These are phyloP conservation scores for Xylaria cubensis DNA, from an alignment of 495 filamentous ascomycete genomes.

Conservation along the genomic window DNA sequence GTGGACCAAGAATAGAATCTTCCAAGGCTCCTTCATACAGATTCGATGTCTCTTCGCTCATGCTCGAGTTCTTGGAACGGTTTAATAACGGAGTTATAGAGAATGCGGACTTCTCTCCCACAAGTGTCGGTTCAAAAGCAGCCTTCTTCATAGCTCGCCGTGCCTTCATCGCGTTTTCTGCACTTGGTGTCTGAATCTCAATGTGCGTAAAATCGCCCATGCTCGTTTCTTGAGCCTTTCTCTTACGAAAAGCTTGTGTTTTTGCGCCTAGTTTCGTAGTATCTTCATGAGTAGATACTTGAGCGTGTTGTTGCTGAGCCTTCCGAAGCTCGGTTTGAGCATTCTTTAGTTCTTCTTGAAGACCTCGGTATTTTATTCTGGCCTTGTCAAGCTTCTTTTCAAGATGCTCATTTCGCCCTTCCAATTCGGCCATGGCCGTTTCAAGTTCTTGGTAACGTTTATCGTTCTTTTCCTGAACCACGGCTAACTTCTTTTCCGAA, in stretches of 20 bases:
- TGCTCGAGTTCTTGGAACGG: conserved; percentile 64
- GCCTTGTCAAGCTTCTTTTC: conserved; percentile 73
- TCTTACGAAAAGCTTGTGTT: conserved; percentile 41
- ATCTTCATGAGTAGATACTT: conserved; percentile 40
- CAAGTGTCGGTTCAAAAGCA: conserved; percentile 58
- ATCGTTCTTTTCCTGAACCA: conserved; percentile 51
- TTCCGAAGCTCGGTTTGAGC: conserved; percentile 54
- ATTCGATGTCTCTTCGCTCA: conserved; percentile 35
- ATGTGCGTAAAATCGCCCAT: conserved; percentile 44
- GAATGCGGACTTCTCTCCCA: conserved; percentile 87
- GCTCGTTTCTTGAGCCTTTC: conserved; percentile 41
- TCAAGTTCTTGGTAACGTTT: conserved; percentile 43
- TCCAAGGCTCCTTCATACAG: conserved; percentile 32
- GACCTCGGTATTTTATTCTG: conserved; percentile 67
- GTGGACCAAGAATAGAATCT: conserved; percentile 34
- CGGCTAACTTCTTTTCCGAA: conserved; percentile 46
- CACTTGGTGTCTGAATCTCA: conserved; percentile 45
- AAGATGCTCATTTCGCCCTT: conserved; percentile 61
- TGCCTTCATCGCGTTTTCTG: conserved; percentile 40
- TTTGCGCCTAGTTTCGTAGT: conserved; percentile 42
- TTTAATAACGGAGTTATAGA: conserved; percentile 93
- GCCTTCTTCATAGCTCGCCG: conserved; percentile 57
- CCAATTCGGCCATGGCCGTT: conserved; percentile 54
- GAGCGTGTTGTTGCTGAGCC: conserved; percentile 40
- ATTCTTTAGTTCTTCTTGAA: conserved; percentile 74